Conservation (phyloP, 2,329 filamentous ascomycete species). For the Sordariomycetes sp. region DNA sequence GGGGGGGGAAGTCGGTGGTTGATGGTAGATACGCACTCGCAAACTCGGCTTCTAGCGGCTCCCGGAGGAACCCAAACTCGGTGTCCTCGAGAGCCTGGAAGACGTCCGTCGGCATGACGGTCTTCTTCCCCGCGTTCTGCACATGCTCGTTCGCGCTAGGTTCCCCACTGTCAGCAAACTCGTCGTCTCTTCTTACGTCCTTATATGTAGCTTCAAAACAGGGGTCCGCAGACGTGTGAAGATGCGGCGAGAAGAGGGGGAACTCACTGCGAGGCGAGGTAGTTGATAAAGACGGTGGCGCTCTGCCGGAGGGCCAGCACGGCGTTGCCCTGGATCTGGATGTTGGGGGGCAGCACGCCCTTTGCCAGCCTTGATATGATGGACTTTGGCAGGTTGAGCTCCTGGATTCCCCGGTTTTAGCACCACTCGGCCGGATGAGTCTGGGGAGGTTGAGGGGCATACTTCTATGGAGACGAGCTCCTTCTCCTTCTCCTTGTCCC, state of each 20-base stretch:
- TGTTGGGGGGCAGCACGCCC: conserved; percentile 66
- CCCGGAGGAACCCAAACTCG: conserved; percentile 61
- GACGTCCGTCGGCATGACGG: conserved; percentile 62
- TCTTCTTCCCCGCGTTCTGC: conserved; percentile 56
- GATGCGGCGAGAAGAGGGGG: too few species aligned
- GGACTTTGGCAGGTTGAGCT: conserved; percentile 65
- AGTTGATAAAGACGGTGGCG: conserved; percentile 73
- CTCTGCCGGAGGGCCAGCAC: conserved; percentile 69
- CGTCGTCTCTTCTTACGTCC: neutral
- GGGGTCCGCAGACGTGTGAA: neutral
- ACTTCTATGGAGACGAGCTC: conserved; percentile 37
- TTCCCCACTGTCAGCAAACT: neutral
- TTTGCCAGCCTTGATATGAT: conserved; percentile 72
- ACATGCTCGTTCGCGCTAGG: conserved; percentile 62
- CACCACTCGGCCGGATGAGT: too few species aligned
- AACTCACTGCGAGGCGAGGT: conserved; percentile 60
- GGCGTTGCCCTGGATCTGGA: conserved; percentile 73
- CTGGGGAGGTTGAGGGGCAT: conserved; percentile 1
- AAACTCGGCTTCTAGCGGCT: conserved; percentile 60
- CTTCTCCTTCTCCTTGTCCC: conserved; percentile 19
- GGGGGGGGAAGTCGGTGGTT: neutral
- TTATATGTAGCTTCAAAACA: neutral
- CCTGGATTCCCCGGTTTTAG: conserved; percentile 29
- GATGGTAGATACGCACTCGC: conserved; percentile 39
- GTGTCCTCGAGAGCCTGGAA: conserved; percentile 65